phyloP scores from a whole-genome alignment of 176 grass and related monocot genomes.

The Triticum turgidum region DNA sequence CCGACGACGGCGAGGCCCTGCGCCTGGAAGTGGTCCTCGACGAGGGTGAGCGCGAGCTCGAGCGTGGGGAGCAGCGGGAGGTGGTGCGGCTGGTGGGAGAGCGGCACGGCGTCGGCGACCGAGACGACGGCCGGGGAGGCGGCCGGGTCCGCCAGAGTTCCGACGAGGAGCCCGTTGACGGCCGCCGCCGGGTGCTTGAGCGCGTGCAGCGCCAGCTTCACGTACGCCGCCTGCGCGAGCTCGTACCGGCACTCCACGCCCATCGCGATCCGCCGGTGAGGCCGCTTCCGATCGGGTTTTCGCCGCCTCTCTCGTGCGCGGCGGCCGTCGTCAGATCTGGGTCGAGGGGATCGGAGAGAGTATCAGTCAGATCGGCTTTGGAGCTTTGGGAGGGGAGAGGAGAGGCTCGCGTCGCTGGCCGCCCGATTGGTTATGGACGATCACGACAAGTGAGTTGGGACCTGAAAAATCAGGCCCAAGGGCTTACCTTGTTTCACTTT shows the following conservation, averaged over 20 bases:
- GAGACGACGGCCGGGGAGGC: slow-evolving; percentile 47
- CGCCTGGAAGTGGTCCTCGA: slow-evolving; percentile 76
- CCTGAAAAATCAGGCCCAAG: no score
- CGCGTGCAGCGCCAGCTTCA: slow-evolving; percentile 90
- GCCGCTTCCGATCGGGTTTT: background rate
- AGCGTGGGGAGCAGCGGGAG: slow-evolving; percentile 87
- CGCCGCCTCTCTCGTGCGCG: background rate
- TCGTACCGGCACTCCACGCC: slow-evolving; percentile 77
- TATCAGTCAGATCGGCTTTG: background rate
- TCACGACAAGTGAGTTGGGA: no score
- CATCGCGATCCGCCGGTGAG: slow-evolving; percentile 44
- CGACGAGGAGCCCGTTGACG: slow-evolving; percentile 93
- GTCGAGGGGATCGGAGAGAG: no score
- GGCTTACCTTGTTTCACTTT: no score
- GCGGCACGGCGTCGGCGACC: slow-evolving; percentile 69
- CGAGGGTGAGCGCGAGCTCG: slow-evolving; percentile 82
- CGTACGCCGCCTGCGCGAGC: slow-evolving; percentile 78
- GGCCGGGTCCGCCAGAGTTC: slow-evolving; percentile 37
- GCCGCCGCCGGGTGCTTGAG: slow-evolving; percentile 70
- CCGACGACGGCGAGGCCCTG: slow-evolving; percentile 72
- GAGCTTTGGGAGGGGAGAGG: background rate
- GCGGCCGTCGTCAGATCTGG: background rate
- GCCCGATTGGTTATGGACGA: background rate
- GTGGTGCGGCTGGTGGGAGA: slow-evolving; percentile 78
- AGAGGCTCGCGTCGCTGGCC: background rate